Conservation (phyloP, 192 early-diverging fungal species). For the Coemansia aciculifera region DNA sequence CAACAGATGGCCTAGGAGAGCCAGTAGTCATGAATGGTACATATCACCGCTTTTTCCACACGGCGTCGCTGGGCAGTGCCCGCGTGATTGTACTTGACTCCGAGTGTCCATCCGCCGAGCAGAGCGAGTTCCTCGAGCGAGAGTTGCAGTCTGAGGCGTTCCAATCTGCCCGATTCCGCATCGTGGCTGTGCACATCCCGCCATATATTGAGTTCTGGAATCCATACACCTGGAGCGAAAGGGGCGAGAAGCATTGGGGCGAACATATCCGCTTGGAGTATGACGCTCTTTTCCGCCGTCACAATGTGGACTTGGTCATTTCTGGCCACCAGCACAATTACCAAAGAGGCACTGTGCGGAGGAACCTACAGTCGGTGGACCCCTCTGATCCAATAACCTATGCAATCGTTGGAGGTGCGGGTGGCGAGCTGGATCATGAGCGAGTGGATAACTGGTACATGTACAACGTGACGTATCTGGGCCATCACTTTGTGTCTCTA, state of each 20-base stretch:
- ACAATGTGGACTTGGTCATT: slow-evolving; percentile 71
- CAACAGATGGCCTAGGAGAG: slow-evolving; percentile 21
- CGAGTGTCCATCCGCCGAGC: slow-evolving; percentile 62
- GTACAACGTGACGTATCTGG: slow-evolving; percentile 57
- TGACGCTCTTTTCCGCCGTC: slow-evolving; percentile 63
- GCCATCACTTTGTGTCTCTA: slow-evolving; percentile 58
- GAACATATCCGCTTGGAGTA: slow-evolving; percentile 65
- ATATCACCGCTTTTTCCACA: slow-evolving; percentile 45
- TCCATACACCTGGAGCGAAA: slow-evolving; percentile 64
- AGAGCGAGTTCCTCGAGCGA: slow-evolving; percentile 61
- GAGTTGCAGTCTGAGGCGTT: slow-evolving; percentile 62
- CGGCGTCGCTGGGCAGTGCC: slow-evolving; percentile 57
- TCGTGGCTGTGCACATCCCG: slow-evolving; percentile 72
- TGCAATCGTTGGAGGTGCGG: slow-evolving; percentile 74
- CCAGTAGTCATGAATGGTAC: slow-evolving; percentile 18
- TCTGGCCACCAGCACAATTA: slow-evolving; percentile 83
- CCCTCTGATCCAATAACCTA: slow-evolving; percentile 54
- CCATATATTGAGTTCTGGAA: slow-evolving; percentile 79
- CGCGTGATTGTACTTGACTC: slow-evolving; percentile 70
- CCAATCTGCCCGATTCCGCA: slow-evolving; percentile 58
- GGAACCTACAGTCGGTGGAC: slow-evolving; percentile 23
- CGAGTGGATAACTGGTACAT: slow-evolving; percentile 65
- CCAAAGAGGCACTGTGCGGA: slow-evolving; percentile 53
- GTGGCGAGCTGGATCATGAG: slow-evolving; percentile 62
- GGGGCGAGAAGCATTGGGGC: slow-evolving; percentile 70